A percentile compares a stretch with the other conserved stretches of the same genome.
phyloP scores from a whole-genome alignment of 2,329 filamentous ascomycete genomes.

The Ophiostoma ips region DNA sequence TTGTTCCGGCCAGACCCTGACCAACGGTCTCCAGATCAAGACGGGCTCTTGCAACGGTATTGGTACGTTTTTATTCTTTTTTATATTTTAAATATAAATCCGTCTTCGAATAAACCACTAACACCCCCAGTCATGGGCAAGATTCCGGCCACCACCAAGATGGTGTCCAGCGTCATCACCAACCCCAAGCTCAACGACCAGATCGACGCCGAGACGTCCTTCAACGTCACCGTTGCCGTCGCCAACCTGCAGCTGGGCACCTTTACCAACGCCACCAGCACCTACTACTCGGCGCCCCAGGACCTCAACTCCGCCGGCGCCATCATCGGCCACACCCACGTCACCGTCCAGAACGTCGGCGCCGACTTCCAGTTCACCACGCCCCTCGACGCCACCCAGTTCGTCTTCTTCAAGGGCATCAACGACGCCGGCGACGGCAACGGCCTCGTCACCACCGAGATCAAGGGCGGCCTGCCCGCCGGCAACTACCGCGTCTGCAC shows the following conservation, averaged over 20 bases:
- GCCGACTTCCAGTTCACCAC: slow-evolving; percentile 32
- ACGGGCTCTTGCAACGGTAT: slow-evolving; percentile 52
- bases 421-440: slow-evolving; percentile 45
- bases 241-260: slow-evolving; percentile 40
- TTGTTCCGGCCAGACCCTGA: slow-evolving; percentile 39
- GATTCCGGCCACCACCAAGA: slow-evolving; percentile 39
- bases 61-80: slow-evolving; percentile 28
- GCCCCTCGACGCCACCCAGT: slow-evolving; percentile 39
- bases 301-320: slow-evolving; percentile 33
- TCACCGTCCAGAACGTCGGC: slow-evolving; percentile 44
- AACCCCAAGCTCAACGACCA: slow-evolving; percentile 38
- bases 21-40: slow-evolving; percentile 46
- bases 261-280: slow-evolving; percentile 45
- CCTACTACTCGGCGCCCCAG: slow-evolving; percentile 49
- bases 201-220: slow-evolving; percentile 32
- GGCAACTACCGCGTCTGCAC: slow-evolving; percentile 54
- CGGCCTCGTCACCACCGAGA: slow-evolving; percentile 37
- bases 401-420: slow-evolving; percentile 54
- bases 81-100: too few species aligned
- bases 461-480: slow-evolving; percentile 43
- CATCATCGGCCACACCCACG: slow-evolving; percentile 48
- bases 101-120: background rate
- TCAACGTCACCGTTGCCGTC: slow-evolving; percentile 39
- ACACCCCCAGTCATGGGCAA: slow-evolving; percentile 38
- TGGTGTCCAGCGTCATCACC: slow-evolving; percentile 43